Evolutionary conservation across 1,284 basidiomycete genomes (phyloP).

Genomic region (Cronartium quercuum): DNA sequence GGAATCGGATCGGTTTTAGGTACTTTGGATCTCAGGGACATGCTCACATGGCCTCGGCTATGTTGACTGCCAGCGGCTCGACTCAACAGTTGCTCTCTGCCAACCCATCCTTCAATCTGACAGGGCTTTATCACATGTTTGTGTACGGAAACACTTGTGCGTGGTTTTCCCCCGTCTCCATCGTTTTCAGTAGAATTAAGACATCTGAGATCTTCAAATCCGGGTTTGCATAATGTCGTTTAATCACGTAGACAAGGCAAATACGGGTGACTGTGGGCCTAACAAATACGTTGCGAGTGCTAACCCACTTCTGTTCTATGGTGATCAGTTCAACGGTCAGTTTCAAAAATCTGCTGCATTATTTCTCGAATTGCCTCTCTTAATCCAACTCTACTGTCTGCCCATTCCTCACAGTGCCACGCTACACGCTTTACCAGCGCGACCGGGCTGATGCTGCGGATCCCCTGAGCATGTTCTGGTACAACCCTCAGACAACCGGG

Average conservation of each 20-base stretch:
- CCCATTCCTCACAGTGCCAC: constrained; percentile 52
- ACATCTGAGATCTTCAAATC: constrained; percentile 72
- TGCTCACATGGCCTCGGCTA: constrained; percentile 80
- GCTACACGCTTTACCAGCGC: constrained; percentile 81
- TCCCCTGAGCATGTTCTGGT: constrained; percentile 97
- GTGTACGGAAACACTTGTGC: constrained; percentile 29
- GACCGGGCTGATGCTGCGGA: constrained; percentile 81
- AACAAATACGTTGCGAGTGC: constrained; percentile 86
- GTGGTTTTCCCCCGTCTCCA: not conserved
- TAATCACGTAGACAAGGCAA: constrained; percentile 23
- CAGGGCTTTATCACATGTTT: constrained; percentile 86
- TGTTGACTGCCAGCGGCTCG: constrained; percentile 77
- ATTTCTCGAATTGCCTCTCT: not conserved
- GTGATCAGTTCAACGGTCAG: constrained; percentile 57
- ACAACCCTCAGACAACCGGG: constrained; percentile 71
- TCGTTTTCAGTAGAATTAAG: constrained; percentile 68
- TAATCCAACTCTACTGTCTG: no score
- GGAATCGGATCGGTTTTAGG: constrained; percentile 43
- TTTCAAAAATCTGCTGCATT: no score
- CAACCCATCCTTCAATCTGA: constrained; percentile 67
- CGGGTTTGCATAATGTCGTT: not conserved
- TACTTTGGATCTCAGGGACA: constrained; percentile 69
- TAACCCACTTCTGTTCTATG: constrained; percentile 66
- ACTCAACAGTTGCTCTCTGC: constrained; percentile 65
- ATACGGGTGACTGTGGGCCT: constrained; percentile 68